Evolutionary conservation across 257 asterid species (phyloP), one percentile per base, ranked within the genome.

Genomic region (Anisodus tanguticus): DNA sequence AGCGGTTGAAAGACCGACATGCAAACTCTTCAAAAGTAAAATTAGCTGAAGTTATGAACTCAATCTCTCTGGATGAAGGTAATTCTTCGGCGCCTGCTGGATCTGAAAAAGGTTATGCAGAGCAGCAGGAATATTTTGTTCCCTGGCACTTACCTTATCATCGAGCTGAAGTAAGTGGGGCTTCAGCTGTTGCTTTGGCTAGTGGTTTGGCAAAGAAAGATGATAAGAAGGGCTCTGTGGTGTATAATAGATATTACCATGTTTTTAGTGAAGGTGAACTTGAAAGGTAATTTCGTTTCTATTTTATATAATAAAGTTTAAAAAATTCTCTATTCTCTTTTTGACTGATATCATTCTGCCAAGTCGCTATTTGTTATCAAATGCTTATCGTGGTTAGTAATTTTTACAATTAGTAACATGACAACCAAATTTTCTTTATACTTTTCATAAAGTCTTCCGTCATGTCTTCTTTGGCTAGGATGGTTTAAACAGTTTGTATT

Each of bases 61-160:
- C 83, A n/a, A 80, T 9, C 82, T 74, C 88, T 43, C 83, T 79
- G 47, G 60, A 80, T 47, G 72, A 59, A 49, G 84, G 86, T 71
- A 49, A 17, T 84, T 72, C 89, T 53, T 85, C 55, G 35, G 35
- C 35, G 79, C 85, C 85, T 63, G 84, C 87, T 53, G 68, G 45
- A 47, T 74, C 43, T 58, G 89, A 83, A 87, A 87, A 63, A 15
- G 82, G 54, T 35, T 64, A 82, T 78, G 79, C 57, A 37, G 79
- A 83, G 66, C 99, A 94, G 84, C 99, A 97, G 87, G 99, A 97
- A 81, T 97, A 85, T 85, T 95, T 97, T 45, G 99, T 97, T 60
- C 99, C 99, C 6, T 97, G 99, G 99, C 98, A 97, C 86, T 93
- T 97, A 63, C 98, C 99, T 79, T 97, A 97, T 88, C 98, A 97